Conservation (phyloP, 2,329 filamentous ascomycete genomes). For the Aspergillus glaucus region DNA sequence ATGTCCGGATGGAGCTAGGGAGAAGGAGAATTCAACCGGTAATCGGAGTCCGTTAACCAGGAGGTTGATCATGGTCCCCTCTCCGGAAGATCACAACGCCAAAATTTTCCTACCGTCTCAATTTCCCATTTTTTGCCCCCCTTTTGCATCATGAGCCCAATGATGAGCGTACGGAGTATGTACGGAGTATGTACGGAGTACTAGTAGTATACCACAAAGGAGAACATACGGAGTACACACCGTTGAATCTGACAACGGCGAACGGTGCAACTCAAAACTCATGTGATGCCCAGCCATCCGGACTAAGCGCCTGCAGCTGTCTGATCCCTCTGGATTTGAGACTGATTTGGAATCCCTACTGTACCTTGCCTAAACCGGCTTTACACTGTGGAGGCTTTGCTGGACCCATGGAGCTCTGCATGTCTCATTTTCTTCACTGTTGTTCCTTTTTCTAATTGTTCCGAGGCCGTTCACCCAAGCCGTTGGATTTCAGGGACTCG, state of each 20-base stretch:
- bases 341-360: neutral
- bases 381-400: neutral
- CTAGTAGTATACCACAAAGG: neutral
- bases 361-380: neutral
- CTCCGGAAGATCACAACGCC: neutral
- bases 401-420: neutral
- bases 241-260: neutral
- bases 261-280: slow-evolving; percentile 7
- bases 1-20: slow-evolving; percentile 6
- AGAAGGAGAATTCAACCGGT: neutral
- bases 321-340: neutral
- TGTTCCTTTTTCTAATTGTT: neutral
- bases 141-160: too few species aligned
- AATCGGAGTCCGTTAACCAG: neutral
- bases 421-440: neutral
- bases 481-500: too few species aligned
- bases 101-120: too few species aligned
- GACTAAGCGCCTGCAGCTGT: slow-evolving; percentile 2
- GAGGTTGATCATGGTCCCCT: neutral
- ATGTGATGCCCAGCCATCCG: slow-evolving; percentile 1
- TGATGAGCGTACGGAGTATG: neutral
- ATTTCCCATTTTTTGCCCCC: too few species aligned
- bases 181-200: neutral
- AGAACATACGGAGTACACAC: neutral
- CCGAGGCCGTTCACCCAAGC: too few species aligned